Evolutionary conservation across 2,329 filamentous ascomycete genomes (phyloP).

Genomic region (Chaetomium strumarium): DNA sequence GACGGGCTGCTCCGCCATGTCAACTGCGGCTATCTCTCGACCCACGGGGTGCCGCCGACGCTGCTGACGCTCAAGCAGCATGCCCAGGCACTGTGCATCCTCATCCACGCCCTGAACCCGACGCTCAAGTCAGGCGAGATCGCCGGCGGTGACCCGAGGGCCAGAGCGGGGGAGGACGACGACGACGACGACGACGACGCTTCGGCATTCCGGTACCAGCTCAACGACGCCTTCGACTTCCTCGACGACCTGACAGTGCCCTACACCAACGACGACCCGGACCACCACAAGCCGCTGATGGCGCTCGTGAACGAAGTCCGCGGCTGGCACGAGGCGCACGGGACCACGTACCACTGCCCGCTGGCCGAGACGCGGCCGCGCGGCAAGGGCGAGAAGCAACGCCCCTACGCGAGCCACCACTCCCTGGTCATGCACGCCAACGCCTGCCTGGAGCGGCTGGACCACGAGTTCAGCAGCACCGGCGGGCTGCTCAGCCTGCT

Average conservation of each 20-base stretch:
- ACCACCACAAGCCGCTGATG: slow-evolving; percentile 42
- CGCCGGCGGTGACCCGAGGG: slow-evolving; percentile 16
- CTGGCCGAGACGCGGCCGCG: slow-evolving; percentile 28
- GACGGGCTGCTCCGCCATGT: slow-evolving; percentile 39
- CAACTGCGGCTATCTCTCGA: slow-evolving; percentile 55
- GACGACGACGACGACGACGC: slow-evolving; percentile 4
- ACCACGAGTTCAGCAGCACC: slow-evolving; percentile 51
- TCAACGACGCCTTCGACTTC: slow-evolving; percentile 51
- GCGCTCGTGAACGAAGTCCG: slow-evolving; percentile 42
- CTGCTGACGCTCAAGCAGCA: slow-evolving; percentile 55
- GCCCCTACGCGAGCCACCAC: slow-evolving; percentile 42
- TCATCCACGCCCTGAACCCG: slow-evolving; percentile 45
- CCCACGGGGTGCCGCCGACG: slow-evolving; percentile 44
- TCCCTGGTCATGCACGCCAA: slow-evolving; percentile 53
- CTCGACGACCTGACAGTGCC: slow-evolving; percentile 44
- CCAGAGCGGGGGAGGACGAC: too few species aligned
- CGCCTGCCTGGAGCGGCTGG: slow-evolving; percentile 52
- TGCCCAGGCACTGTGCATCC: slow-evolving; percentile 48
- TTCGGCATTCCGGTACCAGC: slow-evolving; percentile 29
- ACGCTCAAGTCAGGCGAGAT: slow-evolving; percentile 30
- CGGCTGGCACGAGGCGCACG: slow-evolving; percentile 36
- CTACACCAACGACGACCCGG: slow-evolving; percentile 44
- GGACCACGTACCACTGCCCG: slow-evolving; percentile 42
- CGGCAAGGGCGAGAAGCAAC: slow-evolving; percentile 20
- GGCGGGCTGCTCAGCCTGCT: slow-evolving; percentile 52